Evolutionary conservation across 768 basidiomycete species (phyloP).

Genomic region (Russula sp.): DNA sequence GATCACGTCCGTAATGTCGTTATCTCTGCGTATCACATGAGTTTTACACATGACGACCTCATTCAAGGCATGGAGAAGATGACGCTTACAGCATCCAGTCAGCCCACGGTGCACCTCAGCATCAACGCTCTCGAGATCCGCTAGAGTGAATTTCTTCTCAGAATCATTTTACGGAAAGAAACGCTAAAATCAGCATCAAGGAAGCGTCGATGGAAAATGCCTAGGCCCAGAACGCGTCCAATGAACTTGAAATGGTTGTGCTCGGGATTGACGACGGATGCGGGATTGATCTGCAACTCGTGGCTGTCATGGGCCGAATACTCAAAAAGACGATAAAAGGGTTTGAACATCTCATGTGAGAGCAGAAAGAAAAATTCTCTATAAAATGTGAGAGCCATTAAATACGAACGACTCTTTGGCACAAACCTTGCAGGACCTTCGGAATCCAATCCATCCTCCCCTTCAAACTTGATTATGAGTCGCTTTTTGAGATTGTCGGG

Average conservation of each 20-base stretch:
- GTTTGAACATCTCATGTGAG: constrained; percentile 99
- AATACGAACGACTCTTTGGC: no score
- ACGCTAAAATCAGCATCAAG: constrained; percentile 99
- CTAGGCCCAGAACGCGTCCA: constrained; percentile 89
- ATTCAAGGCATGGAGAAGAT: no score
- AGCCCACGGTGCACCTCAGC: constrained; percentile 91
- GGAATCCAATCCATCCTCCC: no score
- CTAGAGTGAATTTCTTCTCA: constrained; percentile 93
- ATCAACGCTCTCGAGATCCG: constrained; percentile 95
- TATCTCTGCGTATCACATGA: no score
- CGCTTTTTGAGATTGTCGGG: no score
- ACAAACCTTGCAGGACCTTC: no score
- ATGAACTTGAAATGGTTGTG: constrained; percentile 99
- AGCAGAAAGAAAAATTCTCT: constrained; percentile 99
- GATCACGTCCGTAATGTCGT: no score
- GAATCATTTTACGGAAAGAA: constrained; percentile 99
- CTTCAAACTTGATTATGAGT: no score
- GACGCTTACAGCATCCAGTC: constrained; percentile 82
- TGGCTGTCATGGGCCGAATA: constrained; percentile 99
- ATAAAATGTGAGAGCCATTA: constrained; percentile 21
- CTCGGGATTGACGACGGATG: constrained; percentile 96
- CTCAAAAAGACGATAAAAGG: constrained; percentile 99
- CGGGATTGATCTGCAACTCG: constrained; percentile 98
- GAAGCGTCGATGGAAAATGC: constrained; percentile 99
- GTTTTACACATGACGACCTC: no score